Evolutionary conservation across 2,329 filamentous ascomycete genomes (phyloP).

Genomic region (Venturia oleaginea): DNA sequence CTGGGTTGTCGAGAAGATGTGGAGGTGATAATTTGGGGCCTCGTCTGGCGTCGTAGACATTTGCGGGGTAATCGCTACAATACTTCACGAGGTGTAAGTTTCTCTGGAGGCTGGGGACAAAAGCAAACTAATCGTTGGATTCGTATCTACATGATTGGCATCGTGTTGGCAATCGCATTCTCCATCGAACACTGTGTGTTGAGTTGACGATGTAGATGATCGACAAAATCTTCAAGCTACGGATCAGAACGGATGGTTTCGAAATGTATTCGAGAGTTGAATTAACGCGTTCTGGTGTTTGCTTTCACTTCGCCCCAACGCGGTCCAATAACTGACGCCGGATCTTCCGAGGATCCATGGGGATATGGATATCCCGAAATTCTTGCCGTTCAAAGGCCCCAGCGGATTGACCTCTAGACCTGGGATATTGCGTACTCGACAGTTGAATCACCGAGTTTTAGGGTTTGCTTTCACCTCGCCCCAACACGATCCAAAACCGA

Average conservation of each 20-base stretch:
- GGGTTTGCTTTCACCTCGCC: background rate
- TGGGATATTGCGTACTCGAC: slow-evolving; percentile 35
- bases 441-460: background rate
- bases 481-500: slow-evolving; percentile 12
- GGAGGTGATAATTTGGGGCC: background rate
- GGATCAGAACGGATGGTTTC: no score
- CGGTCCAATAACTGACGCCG: slow-evolving; percentile 12
- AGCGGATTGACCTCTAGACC: slow-evolving; percentile 76
- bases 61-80: background rate
- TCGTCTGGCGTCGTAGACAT: background rate
- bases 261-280: no score
- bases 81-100: background rate
- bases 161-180: no score
- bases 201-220: no score
- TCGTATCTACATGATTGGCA: no score
- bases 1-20: background rate
- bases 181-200: no score
- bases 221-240: no score
- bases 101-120: background rate
- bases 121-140: background rate
- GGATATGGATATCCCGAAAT: slow-evolving; percentile 68
- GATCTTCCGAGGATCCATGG: slow-evolving; percentile 68
- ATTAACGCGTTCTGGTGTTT: background rate
- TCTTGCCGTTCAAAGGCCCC: slow-evolving; percentile 76
- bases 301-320: background rate